These are phyloP conservation scores for Metschnikowia dekortorum DNA, from an alignment of 805 yeast species.

Conservation along the genomic window DNA sequence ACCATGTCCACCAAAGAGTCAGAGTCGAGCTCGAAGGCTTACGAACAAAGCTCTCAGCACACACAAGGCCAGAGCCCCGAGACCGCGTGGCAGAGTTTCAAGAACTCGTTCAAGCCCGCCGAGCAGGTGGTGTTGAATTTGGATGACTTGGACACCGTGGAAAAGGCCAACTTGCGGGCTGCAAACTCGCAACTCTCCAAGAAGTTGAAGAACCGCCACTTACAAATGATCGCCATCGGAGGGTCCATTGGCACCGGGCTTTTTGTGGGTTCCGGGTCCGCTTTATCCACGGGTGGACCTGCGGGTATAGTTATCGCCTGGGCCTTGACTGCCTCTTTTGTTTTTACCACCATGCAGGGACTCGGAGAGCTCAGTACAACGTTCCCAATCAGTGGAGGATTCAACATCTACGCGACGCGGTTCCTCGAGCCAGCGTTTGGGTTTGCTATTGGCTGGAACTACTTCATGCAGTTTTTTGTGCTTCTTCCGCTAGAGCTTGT, in stretches of 20 bases:
- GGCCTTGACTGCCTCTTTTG: conserved; percentile 52
- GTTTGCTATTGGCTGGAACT: conserved; percentile 29
- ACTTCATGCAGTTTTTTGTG: conserved; percentile 36
- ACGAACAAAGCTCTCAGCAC: conserved; percentile 5
- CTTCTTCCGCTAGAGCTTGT: conserved; percentile 34
- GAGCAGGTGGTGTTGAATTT: conserved; percentile 13
- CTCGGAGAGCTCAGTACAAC: conserved; percentile 62
- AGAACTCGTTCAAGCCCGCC: conserved; percentile 36
- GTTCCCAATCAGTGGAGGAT: conserved; percentile 31
- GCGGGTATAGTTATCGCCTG: conserved; percentile 57
- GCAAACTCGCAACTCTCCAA: conserved; percentile 20
- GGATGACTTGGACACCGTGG: conserved; percentile 26
- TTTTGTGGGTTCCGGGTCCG: conserved; percentile 58
- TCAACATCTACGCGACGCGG: conserved; percentile 20
- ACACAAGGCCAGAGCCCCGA: conserved; percentile 2
- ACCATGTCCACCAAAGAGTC: conserved; percentile 6
- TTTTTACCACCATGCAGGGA: conserved; percentile 57
- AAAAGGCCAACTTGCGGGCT: conserved; percentile 25
- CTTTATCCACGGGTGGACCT: conserved; percentile 59
- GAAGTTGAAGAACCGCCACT: conserved; percentile 51
- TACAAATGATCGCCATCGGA: conserved; percentile 68
- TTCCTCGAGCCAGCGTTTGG: conserved; percentile 24
- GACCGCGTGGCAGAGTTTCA: conserved; percentile 19
- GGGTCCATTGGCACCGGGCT: conserved; percentile 68
- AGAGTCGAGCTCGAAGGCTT: conserved; percentile 5